Percentiles rank a stretch among this genome's conserved stretches.
phyloP scores from a whole-genome alignment of 441 rosid genomes.

The Rhodomyrtus psidioides region DNA sequence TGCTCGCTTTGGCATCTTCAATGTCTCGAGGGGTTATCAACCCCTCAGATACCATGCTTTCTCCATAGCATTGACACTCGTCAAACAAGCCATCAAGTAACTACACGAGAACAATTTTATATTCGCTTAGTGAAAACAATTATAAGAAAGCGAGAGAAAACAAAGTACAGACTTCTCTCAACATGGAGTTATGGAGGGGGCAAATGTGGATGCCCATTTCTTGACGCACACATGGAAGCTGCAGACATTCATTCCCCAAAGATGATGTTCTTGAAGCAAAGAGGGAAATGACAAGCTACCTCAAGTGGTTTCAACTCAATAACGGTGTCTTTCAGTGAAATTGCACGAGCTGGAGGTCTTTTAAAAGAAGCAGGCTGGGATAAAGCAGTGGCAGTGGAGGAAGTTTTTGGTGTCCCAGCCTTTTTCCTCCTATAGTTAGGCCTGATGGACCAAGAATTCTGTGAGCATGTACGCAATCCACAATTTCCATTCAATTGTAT shows the following conservation, averaged over 20 bases:
- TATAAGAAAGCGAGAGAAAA: background rate
- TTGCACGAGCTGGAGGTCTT: constrained; percentile 36
- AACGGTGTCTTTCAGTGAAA: constrained; percentile 41
- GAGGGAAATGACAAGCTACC: constrained; percentile 22
- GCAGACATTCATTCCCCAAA: background rate
- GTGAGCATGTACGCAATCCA: background rate
- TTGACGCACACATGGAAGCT: background rate
- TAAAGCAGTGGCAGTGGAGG: constrained; percentile 26
- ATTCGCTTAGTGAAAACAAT: background rate
- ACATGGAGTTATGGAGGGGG: background rate
- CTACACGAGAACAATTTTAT: constrained; percentile 23
- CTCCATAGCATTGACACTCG: constrained; percentile 29
- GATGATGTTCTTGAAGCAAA: background rate
- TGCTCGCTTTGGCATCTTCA: constrained; percentile 8
- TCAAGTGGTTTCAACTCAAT: constrained; percentile 74
- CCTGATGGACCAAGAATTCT: constrained; percentile 22
- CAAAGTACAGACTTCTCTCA: background rate
- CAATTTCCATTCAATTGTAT: background rate
- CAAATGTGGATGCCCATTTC: background rate
- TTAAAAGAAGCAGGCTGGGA: constrained; percentile 44
- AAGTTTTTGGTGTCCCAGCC: constrained; percentile 10
- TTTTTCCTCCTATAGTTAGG: constrained; percentile 44
- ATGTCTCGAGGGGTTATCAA: constrained; percentile 9
- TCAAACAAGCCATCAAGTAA: constrained; percentile 52
- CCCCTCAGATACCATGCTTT: constrained; percentile 6